Base-by-base conservation (phyloP, 2,329 filamentous ascomycete genomes). In the Hypomyces perniciosus region DNA sequence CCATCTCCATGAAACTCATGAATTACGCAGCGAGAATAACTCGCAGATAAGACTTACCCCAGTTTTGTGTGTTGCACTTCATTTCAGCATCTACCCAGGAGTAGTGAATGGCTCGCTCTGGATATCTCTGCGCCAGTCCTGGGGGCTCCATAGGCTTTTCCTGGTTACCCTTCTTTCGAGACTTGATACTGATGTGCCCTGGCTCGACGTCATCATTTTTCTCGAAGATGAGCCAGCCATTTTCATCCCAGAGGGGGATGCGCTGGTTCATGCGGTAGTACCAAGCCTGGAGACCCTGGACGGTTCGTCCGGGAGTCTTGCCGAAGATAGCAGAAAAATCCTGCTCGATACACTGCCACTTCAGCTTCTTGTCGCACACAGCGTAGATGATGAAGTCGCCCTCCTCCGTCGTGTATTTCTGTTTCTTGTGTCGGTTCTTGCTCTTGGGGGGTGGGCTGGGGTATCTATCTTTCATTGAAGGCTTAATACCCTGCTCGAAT, bases 41-140 rank as follows among this genome's bases (percentile, higher is more conserved):
- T 26, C 29, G 43, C n/a, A n/a, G 26, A 20, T 30, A 20, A 26
- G 27, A 72, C 72, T 62, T 62, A 75, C 73, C 67, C 59, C 72
- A 67, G 49, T 69, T 62, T 48, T 63, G 62, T 6, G 71, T 67
- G 34, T 66, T 63, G 41, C 58, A 52, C 57, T 72, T 72, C 45
- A 70, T 56, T 42, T 71, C 66, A 2, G 61, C 48, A 6, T 69
- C 63, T 10, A 77, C 70, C 74, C 74, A 77, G 4, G 60, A 47
- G 57, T 77, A 77, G 35, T 66, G 61, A 35, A 76, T 62, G 6
- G 73, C 73, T 27, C 72, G 67, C 51, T 77, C 74, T 2, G 75
- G 75, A 50, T 72, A 77, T n/a, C 75, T 65, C 48, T 71, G 68
- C 1, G 65, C 68, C 8, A 71, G 60, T 1, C 68, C 68, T 26